phyloP scores from a whole-genome alignment of 768 basidiomycete species.

The Serendipita vermifera region DNA sequence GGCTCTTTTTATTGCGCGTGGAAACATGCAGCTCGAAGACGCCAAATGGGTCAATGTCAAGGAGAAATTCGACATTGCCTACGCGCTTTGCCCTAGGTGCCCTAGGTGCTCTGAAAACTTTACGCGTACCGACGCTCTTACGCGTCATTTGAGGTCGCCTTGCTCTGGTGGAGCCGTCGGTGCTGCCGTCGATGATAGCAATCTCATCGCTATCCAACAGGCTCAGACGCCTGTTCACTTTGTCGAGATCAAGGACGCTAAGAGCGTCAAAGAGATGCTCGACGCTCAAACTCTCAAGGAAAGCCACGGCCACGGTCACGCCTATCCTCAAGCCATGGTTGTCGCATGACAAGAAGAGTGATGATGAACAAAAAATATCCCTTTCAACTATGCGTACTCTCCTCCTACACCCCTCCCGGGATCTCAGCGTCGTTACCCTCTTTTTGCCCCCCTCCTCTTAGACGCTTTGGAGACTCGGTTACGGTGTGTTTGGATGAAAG shows the following conservation, averaged over 20 bases:
- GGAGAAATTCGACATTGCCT: conserved; percentile 8
- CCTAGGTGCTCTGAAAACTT: conserved; percentile 7
- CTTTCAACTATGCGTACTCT: too few relatives aligned
- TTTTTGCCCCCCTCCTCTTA: neutral
- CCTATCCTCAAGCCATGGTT: neutral
- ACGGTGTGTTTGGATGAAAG: too few relatives aligned
- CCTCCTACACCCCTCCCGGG: too few relatives aligned
- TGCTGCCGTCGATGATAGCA: conserved; percentile 5
- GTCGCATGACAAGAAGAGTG: neutral
- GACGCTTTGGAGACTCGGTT: conserved; percentile 1
- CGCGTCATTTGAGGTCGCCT: neutral
- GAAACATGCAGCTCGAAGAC: conserved; percentile 8
- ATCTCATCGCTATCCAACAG: neutral
- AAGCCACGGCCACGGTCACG: neutral
- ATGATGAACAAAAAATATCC: too few relatives aligned
- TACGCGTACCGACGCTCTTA: conserved; percentile 5
- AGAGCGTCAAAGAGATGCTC: conserved; percentile 7
- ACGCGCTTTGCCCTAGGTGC: conserved; percentile 6
- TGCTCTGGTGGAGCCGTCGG: conserved; percentile 7
- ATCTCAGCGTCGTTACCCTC: neutral
- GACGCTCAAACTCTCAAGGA: conserved; percentile 1
- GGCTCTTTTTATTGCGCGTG: conserved; percentile 6
- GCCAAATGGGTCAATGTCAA: conserved; percentile 9
- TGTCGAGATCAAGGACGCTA: conserved; percentile 5
- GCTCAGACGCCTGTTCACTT: neutral